phyloP scores from a whole-genome alignment of 2,329 filamentous ascomycete genomes.

The Claviceps capensis region DNA sequence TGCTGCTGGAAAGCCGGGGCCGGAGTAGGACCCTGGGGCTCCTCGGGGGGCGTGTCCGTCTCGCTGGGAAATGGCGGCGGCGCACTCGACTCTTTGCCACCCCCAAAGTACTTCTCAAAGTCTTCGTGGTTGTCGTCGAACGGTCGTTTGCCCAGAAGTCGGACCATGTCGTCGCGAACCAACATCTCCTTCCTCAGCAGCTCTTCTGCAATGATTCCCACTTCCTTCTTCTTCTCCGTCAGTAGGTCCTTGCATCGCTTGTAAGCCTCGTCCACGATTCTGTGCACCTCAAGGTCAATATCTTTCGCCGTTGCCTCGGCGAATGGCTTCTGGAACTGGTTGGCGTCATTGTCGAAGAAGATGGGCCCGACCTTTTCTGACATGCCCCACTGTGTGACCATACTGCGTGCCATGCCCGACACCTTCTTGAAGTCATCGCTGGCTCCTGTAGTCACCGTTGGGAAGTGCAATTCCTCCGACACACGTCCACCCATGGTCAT shows the following conservation, averaged over 20 bases:
- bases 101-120: slow-evolving; percentile 87
- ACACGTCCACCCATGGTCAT: slow-evolving; percentile 96
- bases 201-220: slow-evolving; percentile 86
- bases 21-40: slow-evolving; percentile 21
- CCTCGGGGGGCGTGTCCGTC: slow-evolving; percentile 25
- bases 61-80: slow-evolving; percentile 40
- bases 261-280: slow-evolving; percentile 88
- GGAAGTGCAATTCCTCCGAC: slow-evolving; percentile 91
- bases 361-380: slow-evolving; percentile 85
- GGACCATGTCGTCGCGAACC: slow-evolving; percentile 79
- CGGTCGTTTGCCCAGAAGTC: slow-evolving; percentile 70
- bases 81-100: slow-evolving; percentile 39
- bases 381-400: slow-evolving; percentile 99
- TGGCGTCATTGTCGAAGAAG: slow-evolving; percentile 74
- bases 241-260: slow-evolving; percentile 77
- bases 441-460: slow-evolving; percentile 87
- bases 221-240: slow-evolving; percentile 71
- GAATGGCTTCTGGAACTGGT: slow-evolving; percentile 85
- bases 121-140: slow-evolving; percentile 79
- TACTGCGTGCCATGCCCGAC: slow-evolving; percentile 84
- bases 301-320: slow-evolving; percentile 84
- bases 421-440: slow-evolving; percentile 98
- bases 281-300: slow-evolving; percentile 82
- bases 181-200: slow-evolving; percentile 84
- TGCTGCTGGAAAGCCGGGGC: slow-evolving; percentile 24